Base-by-base conservation (phyloP, 2,329 filamentous ascomycete species). In the Teratosphaeria epicoccoides region DNA sequence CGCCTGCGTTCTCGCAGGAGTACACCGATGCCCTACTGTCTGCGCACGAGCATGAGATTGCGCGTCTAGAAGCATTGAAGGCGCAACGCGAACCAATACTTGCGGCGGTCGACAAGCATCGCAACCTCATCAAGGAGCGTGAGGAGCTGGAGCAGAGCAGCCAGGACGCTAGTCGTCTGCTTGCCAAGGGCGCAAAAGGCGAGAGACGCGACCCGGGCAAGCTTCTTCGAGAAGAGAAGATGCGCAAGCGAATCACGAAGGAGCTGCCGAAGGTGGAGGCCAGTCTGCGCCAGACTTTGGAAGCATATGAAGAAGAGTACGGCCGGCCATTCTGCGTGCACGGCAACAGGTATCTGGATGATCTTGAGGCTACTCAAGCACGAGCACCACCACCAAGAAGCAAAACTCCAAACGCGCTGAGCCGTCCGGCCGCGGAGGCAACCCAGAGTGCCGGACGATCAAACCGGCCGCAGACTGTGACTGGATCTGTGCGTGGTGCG, bases 211-310 rank as follows among this genome's bases (percentile, higher is more conserved):
- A 98, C 65, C 93, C 93, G 2, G 91, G 89, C 48, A 93, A 95
- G 71, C 77, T 98, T 14, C 76, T 98, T 49, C 81, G 93, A 25
- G 93, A 98, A 66, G 93, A 98, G 73, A 98, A 97, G 78, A 95
- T 95, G 88, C 83, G 93, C 54, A 98, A 98, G 79, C 81, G 90
- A 52, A 96, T 98, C 56, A 80, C 90, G 24, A 98, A 97, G 70
- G 93, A 98, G 65, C 75, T 98, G 25, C 93, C 93, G 51, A 97
- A 95, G 73, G 78, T 98, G 43, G 84, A 91, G 52, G 79, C 78
- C 0, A 89, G 97, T n/a, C 73, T 98, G 53, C 80, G 81, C 58
- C 91, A 84, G 67, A 77, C 80, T n/a, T 77, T 98, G 24, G 87
- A 91, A 66, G 73, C 78, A 45, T 98, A 88, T 83, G 93, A 98